Conservation (phyloP, 1,139 yeast species). For the Candida tunisiensis region DNA sequence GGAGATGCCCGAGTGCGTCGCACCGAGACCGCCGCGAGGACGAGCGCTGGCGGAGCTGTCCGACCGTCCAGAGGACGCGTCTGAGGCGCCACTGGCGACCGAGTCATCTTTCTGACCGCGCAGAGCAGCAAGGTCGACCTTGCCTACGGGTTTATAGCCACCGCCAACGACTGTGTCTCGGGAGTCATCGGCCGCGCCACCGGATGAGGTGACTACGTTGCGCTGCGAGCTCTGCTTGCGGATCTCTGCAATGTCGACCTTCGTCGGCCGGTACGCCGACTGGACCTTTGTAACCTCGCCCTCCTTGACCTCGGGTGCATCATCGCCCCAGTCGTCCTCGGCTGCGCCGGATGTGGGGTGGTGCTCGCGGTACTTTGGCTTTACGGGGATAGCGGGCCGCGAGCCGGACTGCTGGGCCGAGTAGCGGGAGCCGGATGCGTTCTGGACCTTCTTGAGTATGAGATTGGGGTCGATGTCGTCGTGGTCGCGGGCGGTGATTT, state of each 20-base stretch:
- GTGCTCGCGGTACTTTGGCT: slow-evolving; percentile 18
- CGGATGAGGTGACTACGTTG: slow-evolving; percentile 1
- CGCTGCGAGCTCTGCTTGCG: slow-evolving; percentile 16
- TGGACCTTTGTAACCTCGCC: slow-evolving; percentile 33
- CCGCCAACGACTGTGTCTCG: slow-evolving; percentile 24
- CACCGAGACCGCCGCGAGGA: too few relatives aligned
- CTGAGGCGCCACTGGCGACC: too few relatives aligned
- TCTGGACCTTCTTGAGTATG: slow-evolving; percentile 57
- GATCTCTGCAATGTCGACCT: slow-evolving; percentile 28
- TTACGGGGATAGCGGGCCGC: slow-evolving; percentile 14
- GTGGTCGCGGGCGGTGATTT: slow-evolving; percentile 86
- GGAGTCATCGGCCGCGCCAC: slow-evolving; percentile 1
- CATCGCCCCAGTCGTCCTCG: slow-evolving; percentile 40
- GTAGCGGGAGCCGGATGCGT: slow-evolving; percentile 94
- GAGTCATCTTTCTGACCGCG: slow-evolving; percentile 20
- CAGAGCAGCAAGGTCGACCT: slow-evolving; percentile 31
- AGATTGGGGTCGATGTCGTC: slow-evolving; percentile 78
- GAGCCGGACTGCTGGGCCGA: slow-evolving; percentile 27
- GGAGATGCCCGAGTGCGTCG: too few relatives aligned
- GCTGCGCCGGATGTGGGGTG: slow-evolving; percentile 20
- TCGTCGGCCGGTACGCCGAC: slow-evolving; percentile 56
- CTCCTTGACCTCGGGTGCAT: slow-evolving; percentile 20
- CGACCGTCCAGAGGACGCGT: too few relatives aligned
- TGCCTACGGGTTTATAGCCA: slow-evolving; percentile 39
- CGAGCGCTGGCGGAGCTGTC: too few relatives aligned